These are phyloP conservation scores for Quercus mongolica DNA, from an alignment of 306 rosid genomes.

Conservation along the genomic window DNA sequence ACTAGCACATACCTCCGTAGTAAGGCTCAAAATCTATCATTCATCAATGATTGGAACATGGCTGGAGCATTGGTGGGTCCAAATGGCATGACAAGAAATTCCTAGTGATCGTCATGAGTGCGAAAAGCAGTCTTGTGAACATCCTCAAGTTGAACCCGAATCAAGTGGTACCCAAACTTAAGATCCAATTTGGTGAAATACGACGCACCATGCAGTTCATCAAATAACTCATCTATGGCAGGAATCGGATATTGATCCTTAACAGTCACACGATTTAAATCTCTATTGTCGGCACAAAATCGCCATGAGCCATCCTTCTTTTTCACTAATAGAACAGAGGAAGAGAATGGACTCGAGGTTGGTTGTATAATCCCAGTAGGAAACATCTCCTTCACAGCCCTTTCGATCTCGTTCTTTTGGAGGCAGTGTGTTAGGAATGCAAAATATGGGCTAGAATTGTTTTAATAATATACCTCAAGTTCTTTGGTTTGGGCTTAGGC, in stretches of 20 bases:
- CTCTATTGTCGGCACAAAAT: not conserved
- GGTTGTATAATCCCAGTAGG: not conserved
- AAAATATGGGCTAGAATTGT: too few species aligned
- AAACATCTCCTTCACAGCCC: not conserved
- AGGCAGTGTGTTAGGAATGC: too few species aligned
- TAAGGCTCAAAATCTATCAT: not conserved
- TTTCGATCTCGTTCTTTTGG: not conserved
- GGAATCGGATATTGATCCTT: not conserved
- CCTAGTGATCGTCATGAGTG: not conserved
- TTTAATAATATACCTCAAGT: too few species aligned
- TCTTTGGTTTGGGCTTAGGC: too few species aligned
- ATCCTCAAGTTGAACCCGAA: not conserved
- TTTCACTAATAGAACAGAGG: not conserved
- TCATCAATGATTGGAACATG: not conserved
- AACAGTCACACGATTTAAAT: not conserved
- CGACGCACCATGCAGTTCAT: not conserved
- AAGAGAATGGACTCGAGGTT: not conserved
- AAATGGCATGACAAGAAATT: not conserved
- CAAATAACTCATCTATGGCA: not conserved
- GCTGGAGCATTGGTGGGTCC: not conserved
- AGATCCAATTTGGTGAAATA: not conserved
- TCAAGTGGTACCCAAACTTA: not conserved
- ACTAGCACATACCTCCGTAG: not conserved
- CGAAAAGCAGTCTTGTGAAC: not conserved
- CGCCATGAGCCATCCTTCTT: not conserved